A percentile compares a stretch with the other conserved stretches of the same genome.
Evolutionary conservation across 768 basidiomycete species (phyloP).

Genomic region (Neoboletus subvelutipes): DNA sequence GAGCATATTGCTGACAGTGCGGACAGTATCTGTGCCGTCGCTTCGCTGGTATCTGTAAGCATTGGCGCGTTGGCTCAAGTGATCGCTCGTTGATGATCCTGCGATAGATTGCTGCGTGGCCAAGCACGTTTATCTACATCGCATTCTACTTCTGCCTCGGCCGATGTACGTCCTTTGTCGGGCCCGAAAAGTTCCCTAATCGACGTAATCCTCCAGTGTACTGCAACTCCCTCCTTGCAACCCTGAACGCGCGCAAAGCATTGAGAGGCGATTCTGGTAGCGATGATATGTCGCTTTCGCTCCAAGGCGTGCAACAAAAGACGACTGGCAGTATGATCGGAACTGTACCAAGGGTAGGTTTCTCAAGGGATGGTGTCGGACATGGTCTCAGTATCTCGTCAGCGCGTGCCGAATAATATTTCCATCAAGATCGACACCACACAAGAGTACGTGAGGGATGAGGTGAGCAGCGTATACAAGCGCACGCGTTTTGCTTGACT

Average conservation of each 20-base stretch:
- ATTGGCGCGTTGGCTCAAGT: neutral
- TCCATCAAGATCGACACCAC: slow-evolving; percentile 69
- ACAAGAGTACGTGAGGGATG: slow-evolving; percentile 52
- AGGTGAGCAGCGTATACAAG: slow-evolving; percentile 17
- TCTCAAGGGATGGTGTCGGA: too few species aligned
- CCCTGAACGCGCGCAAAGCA: slow-evolving; percentile 55
- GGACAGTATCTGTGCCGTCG: slow-evolving; percentile 51
- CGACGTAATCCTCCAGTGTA: slow-evolving; percentile 37
- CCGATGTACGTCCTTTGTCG: slow-evolving; percentile 42
- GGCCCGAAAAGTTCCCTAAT: neutral
- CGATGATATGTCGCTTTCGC: slow-evolving; percentile 33
- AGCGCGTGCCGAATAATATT: slow-evolving; percentile 46
- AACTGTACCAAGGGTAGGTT: slow-evolving; percentile 13
- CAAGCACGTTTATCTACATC: slow-evolving; percentile 58
- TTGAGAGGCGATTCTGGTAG: slow-evolving; percentile 35
- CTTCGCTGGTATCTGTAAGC: slow-evolving; percentile 54
- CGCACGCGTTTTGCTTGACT: neutral
- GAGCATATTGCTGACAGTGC: neutral
- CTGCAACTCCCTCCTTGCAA: slow-evolving; percentile 60
- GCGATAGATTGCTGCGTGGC: slow-evolving; percentile 49
- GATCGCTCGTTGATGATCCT: neutral
- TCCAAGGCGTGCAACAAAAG: slow-evolving; percentile 31
- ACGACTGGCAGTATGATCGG: slow-evolving; percentile 13
- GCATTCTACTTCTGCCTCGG: slow-evolving; percentile 65
- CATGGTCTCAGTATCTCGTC: neutral